A percentile compares a stretch with the other conserved stretches of the same genome.
phyloP scores from a whole-genome alignment of 1,284 basidiomycete genomes.

The Golubevia pallescens region DNA sequence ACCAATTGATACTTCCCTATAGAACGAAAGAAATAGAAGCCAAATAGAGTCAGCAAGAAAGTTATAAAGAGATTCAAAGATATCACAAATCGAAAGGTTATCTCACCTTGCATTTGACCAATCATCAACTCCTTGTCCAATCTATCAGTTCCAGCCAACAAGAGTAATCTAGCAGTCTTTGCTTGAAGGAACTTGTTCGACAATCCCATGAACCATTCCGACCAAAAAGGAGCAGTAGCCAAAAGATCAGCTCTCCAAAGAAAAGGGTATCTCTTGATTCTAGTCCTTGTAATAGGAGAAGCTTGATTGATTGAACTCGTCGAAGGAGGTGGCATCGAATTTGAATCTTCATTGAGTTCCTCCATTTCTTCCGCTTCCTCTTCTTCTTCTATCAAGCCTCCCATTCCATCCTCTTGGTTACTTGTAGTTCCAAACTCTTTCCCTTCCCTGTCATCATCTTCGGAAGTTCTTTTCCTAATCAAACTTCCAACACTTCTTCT shows the following conservation, averaged over 20 bases:
- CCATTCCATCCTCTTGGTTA: neutral
- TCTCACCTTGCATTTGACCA: conserved; percentile 79
- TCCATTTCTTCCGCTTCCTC: conserved; percentile 13
- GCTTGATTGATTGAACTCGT: neutral
- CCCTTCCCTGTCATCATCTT: conserved; percentile 2
- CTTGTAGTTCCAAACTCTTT: neutral
- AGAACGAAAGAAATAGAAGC: conserved; percentile 17
- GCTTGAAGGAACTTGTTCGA: conserved; percentile 78
- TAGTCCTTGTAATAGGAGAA: neutral
- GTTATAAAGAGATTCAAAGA: neutral
- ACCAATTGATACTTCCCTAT: conserved; percentile 94
- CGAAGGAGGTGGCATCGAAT: neutral
- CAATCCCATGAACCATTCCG: conserved; percentile 88
- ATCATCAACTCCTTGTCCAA: conserved; percentile 94
- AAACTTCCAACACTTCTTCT: conserved; percentile 53
- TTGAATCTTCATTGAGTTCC: conserved; percentile 18
- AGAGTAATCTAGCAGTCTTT: conserved; percentile 80
- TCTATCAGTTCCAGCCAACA: conserved; percentile 89
- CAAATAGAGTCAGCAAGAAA: neutral
- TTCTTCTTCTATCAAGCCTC: neutral
- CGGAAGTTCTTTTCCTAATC: conserved; percentile 10
- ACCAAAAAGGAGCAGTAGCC: conserved; percentile 87
- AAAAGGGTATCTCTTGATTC: conserved; percentile 17
- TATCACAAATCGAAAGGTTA: neutral
- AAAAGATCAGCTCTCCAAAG: conserved; percentile 84